These are phyloP conservation scores for Neurospora sp. DNA, from an alignment of 495 filamentous ascomycete genomes.

Conservation along the genomic window DNA sequence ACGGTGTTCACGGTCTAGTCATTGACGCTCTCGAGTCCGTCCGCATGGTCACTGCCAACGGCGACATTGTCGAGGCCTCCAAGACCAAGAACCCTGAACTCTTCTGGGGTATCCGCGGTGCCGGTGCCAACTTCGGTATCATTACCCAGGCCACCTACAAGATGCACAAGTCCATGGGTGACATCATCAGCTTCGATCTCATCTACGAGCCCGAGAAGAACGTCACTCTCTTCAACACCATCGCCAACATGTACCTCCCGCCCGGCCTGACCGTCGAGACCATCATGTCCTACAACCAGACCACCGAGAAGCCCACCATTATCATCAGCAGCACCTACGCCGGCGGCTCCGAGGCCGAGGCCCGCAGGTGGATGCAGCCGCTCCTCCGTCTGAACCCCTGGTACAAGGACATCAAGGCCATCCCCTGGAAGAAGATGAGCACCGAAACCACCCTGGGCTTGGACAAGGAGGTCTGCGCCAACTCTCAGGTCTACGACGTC, in stretches of 20 bases:
- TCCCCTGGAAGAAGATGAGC: background rate
- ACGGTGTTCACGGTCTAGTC: constrained; percentile 27
- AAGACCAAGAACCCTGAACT: constrained; percentile 28
- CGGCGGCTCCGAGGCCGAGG: background rate
- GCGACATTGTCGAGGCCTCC: constrained; percentile 25
- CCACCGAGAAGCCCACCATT: background rate
- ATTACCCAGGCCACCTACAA: constrained; percentile 18
- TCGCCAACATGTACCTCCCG: background rate
- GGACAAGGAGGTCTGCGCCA: background rate
- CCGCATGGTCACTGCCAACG: constrained; percentile 17
- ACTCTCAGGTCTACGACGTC: background rate
- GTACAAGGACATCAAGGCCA: background rate
- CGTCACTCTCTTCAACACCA: background rate
- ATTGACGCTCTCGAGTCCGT: constrained; percentile 21
- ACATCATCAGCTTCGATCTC: background rate
- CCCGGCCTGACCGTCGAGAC: background rate
- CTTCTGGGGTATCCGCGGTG: constrained; percentile 31
- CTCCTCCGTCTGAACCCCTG: background rate
- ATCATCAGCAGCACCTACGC: background rate
- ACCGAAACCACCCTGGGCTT: background rate
- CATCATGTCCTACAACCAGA: background rate
- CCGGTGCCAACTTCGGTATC: constrained; percentile 39
- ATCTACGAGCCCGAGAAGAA: background rate
- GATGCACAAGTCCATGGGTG: constrained; percentile 1
- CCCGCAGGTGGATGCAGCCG: background rate